Conservation (phyloP, 202 grass and related monocot genomes). For the Schoenoplectus tabernaemontani region DNA sequence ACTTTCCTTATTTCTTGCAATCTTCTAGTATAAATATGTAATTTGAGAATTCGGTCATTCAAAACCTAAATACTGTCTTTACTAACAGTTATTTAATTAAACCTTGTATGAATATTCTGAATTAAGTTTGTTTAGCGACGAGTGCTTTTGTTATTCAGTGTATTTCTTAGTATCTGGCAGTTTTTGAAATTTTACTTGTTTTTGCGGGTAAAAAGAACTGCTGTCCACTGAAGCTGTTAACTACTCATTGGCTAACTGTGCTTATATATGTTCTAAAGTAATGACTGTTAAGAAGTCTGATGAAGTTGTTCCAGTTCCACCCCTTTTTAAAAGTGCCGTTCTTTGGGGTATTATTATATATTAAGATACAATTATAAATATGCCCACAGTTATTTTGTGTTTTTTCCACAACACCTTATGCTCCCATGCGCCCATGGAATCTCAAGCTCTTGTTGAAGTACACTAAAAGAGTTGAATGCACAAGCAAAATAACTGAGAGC, state of each 20-base stretch:
- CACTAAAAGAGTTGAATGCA: background rate
- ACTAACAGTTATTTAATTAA: too few relatives aligned
- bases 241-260: background rate
- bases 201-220: background rate
- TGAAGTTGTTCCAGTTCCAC: conserved; percentile 82
- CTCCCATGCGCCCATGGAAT: background rate
- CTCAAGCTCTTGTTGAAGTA: background rate
- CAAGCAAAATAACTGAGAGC: background rate
- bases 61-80: background rate
- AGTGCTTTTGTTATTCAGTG: background rate
- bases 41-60: too few relatives aligned
- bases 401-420: background rate
- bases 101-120: too few relatives aligned
- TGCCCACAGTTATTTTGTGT: background rate
- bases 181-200: background rate
- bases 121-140: background rate
- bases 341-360: conserved; percentile 61
- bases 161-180: too few relatives aligned
- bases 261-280: background rate
- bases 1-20: too few relatives aligned
- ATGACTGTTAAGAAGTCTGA: conserved; percentile 62
- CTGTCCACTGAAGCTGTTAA: background rate
- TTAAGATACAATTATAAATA: background rate
- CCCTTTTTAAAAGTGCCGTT: conserved; percentile 79
- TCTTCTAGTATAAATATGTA: background rate